These are phyloP conservation scores for Chalciporus pseudorubinellus DNA, from an alignment of 768 basidiomycete species.

Conservation along the genomic window DNA sequence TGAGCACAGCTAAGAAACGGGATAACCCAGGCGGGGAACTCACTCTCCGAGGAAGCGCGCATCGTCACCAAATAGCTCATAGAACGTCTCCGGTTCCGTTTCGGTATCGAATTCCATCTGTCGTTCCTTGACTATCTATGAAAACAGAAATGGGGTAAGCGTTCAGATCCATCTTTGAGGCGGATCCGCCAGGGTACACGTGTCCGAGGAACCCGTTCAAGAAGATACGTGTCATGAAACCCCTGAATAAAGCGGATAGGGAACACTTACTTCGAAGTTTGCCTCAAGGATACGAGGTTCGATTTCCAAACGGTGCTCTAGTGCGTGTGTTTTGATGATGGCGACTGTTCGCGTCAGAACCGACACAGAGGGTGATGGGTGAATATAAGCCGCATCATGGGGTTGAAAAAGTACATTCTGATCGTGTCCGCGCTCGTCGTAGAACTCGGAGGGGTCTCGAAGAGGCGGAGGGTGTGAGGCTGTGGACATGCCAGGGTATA, in stretches of 20 bases:
- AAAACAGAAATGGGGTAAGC: slow-evolving; percentile 14
- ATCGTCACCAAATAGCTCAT: slow-evolving; percentile 79
- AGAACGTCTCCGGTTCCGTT: slow-evolving; percentile 74
- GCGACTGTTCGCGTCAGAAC: slow-evolving; percentile 64
- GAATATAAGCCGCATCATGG: slow-evolving; percentile 4
- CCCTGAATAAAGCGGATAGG: slow-evolving; percentile 5
- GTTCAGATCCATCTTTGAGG: slow-evolving; percentile 7
- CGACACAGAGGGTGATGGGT: slow-evolving; percentile 10
- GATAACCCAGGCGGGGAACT: slow-evolving; percentile 32
- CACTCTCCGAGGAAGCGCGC: slow-evolving; percentile 73
- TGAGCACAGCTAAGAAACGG: slow-evolving; percentile 8
- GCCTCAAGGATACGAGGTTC: slow-evolving; percentile 77
- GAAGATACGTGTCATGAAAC: not conserved
- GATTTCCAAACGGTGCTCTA: slow-evolving; percentile 73
- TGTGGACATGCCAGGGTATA: slow-evolving; percentile 21
- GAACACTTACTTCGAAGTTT: slow-evolving; percentile 67
- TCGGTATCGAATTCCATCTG: slow-evolving; percentile 89
- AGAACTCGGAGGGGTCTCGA: slow-evolving; percentile 17
- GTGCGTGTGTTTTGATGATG: slow-evolving; percentile 80
- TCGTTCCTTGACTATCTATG: slow-evolving; percentile 79
- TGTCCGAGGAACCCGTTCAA: slow-evolving; percentile 5
- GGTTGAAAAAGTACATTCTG: not conserved
- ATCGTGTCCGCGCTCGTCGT: slow-evolving; percentile 10
- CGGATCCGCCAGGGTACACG: slow-evolving; percentile 17
- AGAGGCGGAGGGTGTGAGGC: slow-evolving; percentile 12